Conservation (phyloP, 192 early-diverging fungal species). For the Dispira parvispora region DNA sequence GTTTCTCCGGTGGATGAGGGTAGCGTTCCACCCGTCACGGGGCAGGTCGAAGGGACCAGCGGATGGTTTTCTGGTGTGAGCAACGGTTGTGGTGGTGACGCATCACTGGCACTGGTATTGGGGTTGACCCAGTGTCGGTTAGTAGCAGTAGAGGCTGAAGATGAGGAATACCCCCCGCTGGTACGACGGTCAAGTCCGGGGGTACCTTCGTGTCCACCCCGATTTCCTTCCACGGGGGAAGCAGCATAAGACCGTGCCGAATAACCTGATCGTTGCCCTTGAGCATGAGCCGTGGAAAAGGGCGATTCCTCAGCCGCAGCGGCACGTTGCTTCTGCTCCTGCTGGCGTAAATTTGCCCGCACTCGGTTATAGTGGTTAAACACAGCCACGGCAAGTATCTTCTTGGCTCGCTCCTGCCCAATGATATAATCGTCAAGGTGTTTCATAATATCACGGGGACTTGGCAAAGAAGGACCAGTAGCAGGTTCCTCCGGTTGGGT, state of each 20-base stretch:
- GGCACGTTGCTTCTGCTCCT: background rate
- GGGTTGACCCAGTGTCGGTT: background rate
- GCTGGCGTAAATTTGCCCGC: conserved; percentile 40
- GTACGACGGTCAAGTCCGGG: background rate
- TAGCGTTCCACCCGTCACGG: background rate
- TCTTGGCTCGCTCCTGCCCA: conserved; percentile 70
- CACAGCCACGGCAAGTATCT: conserved; percentile 65
- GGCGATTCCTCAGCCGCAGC: background rate
- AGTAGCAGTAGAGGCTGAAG: background rate
- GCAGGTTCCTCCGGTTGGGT: no score
- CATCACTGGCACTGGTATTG: background rate
- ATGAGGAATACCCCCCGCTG: no score
- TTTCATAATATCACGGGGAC: conserved; percentile 33
- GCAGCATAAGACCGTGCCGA: background rate
- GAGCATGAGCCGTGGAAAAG: background rate
- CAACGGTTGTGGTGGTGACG: background rate
- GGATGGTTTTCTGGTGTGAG: background rate
- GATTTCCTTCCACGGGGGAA: background rate
- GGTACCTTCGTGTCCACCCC: background rate
- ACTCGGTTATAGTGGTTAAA: conserved; percentile 74
- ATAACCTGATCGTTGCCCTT: background rate
- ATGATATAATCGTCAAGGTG: conserved; percentile 77
- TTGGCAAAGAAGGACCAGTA: background rate
- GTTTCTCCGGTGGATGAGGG: background rate
- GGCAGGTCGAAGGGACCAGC: background rate